phyloP scores from a whole-genome alignment of 306 rosid genomes.

The Argentina anserina region DNA sequence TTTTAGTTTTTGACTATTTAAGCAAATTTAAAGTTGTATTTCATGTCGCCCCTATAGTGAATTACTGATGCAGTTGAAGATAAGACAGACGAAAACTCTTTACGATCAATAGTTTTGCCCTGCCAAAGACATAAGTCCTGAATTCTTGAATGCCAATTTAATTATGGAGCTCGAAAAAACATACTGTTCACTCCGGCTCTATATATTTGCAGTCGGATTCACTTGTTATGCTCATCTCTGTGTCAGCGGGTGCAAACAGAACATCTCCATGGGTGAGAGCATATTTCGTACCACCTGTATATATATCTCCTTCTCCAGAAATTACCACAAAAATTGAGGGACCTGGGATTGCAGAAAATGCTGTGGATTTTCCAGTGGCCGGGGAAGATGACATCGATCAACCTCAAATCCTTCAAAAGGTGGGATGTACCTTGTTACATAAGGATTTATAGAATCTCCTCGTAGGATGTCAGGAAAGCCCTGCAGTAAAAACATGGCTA shows the following conservation, averaged over 20 bases:
- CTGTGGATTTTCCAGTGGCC: slow-evolving; percentile 41
- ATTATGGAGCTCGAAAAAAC: slow-evolving; percentile 41
- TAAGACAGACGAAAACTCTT: no score
- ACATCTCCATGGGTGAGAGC: slow-evolving; percentile 43
- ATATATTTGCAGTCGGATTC: slow-evolving; percentile 58
- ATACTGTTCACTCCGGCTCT: slow-evolving; percentile 73
- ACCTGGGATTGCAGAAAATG: slow-evolving; percentile 60
- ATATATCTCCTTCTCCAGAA: slow-evolving; percentile 53
- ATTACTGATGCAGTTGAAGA: no score
- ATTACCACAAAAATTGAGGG: slow-evolving; percentile 70
- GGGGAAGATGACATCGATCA: slow-evolving; percentile 65
- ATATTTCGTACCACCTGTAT: slow-evolving; percentile 33
- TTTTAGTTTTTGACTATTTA: no score
- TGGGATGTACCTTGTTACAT: slow-evolving; percentile 54
- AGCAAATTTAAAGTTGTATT: no score
- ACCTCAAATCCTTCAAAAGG: slow-evolving; percentile 91
- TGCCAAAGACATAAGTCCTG: no score
- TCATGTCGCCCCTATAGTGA: no score
- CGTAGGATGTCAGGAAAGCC: no score
- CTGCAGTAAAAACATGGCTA: no score
- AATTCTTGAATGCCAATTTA: slow-evolving; percentile 3
- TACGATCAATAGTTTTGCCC: background rate
- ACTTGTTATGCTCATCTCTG: slow-evolving; percentile 48
- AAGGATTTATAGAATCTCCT: no score
- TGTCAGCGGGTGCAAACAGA: slow-evolving; percentile 70